Evolutionary conservation across 2,329 filamentous ascomycete species (phyloP), one percentile per base, ranked within the genome.

Genomic region (Thelonectria rubi): DNA sequence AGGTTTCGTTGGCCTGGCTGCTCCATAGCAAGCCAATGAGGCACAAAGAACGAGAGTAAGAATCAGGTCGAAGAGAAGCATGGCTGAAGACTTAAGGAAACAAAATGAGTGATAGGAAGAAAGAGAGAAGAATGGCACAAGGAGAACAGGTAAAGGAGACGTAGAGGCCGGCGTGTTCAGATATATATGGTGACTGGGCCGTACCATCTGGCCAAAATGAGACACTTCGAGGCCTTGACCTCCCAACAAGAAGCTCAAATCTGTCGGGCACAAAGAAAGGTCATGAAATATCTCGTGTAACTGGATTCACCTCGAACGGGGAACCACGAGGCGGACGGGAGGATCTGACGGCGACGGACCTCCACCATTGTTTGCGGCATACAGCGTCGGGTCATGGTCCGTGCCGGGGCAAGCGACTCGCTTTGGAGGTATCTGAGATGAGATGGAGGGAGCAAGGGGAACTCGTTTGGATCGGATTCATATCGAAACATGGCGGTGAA

Each of bases 261-360:
- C 55, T 51, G 3, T 45, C n/a, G 34, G 30, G 46, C 20, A 20
- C 34, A 51, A 20, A 45, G 15, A 43, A 37, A 45, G 55, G 60
- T 37, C 59, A 62, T 37, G 34, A 10, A 14, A 67, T 65, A 65
- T 67, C 63, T 71, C 58, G 67, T 68, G 40, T 59, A 2, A 65
- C 69, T 58, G 20, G 40, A 52, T 46, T 30, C 34, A 55, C 39
- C 17, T 50, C 12, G 34, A 43, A 5, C 21, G 32, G 24, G 60
- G 45, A 61, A 30, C 20, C 18, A 55, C 15, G 24, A 32, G 45
- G 3, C 32, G 45, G n/a, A 20, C 17, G 46, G 11, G 42, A 26
- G 43, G 5, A 42, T 4, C 37, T 54, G 42, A 9, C 46, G 48
- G 30, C 21, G 55, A 46, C 50, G 42, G 34, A 37, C 12, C 34